Base-by-base conservation (phyloP, 2,329 filamentous ascomycete species). In the Xylaria sp. region DNA sequence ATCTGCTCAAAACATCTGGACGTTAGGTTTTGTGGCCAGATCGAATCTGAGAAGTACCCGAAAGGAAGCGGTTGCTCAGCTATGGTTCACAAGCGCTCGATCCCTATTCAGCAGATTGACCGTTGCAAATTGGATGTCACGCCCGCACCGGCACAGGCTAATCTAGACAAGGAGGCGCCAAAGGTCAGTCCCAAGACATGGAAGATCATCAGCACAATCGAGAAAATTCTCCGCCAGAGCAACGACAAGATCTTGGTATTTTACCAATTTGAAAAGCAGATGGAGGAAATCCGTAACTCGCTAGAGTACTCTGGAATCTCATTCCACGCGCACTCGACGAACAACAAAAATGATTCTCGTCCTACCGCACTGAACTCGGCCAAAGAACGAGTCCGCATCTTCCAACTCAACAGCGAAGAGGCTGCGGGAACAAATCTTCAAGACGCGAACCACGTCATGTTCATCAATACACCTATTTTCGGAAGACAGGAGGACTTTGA, bases 381-480 rank as follows among this genome's bases (percentile, higher is more conserved):
- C 10, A 27, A 54, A 29, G 16, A 63, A 5, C 50, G 58, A 51
- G 57, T 83, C 1, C 74, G 82, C 21, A 69, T 84, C 4, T 76
- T 84, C 60, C 78, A 78, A 37, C 77, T 83, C 40, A 80, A 79
- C 72, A 78, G 77, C 9, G 74, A 77, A 3, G 78, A 81, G 35
- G 79, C 81, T 2, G 81, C 83, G 0, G 83, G 83, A 0, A 79
- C 78, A 27, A 84, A 84, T 67, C 73, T 83, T 13, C 79, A 79
- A 12, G 75, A 78, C 25, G 82, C 82, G 0, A 83, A 81, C 63
- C 82, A 84, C 62, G 74, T 84, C 58, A 77, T 84, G 50, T 83
- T 84, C 60, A 76, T 79, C 0, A 79, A 76, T 5, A 80, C 82
- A 0, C 75, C 79, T 5, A 57, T 79, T 16, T 78, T 76, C 23